Conservation (phyloP, 2,329 filamentous ascomycete species). For the Claviceps sp. region DNA sequence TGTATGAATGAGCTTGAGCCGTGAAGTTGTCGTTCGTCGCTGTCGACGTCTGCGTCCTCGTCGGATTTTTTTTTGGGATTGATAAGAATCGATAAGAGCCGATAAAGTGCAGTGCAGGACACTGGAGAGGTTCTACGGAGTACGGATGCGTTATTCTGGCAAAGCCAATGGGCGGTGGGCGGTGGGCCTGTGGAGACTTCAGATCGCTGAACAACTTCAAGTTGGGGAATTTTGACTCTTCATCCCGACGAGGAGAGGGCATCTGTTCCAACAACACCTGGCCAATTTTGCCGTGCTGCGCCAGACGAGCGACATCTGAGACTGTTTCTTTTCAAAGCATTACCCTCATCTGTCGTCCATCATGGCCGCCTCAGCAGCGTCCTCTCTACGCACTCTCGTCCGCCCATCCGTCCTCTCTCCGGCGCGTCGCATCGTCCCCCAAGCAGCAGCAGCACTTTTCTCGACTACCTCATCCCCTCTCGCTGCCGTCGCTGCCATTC, state of each 20-base stretch:
- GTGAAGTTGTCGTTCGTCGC: no score
- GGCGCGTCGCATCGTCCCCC: slow-evolving; percentile 18
- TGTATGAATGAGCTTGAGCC: no score
- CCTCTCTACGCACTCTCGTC: slow-evolving; percentile 29
- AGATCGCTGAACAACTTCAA: no score
- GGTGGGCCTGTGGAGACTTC: no score
- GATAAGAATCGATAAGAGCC: neutral
- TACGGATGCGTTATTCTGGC: neutral
- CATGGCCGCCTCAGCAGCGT: slow-evolving; percentile 6
- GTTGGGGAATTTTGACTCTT: neutral
- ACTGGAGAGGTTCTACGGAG: no score
- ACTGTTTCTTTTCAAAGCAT: neutral
- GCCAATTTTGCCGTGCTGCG: no score
- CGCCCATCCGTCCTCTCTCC: slow-evolving; percentile 19
- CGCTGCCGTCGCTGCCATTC: slow-evolving; percentile 12
- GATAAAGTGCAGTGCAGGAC: neutral
- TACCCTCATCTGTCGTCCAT: neutral
- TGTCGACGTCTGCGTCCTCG: no score
- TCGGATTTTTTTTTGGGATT: neutral
- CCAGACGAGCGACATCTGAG: neutral
- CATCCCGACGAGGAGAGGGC: neutral
- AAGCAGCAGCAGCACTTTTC: slow-evolving; percentile 22
- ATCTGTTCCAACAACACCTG: neutral
- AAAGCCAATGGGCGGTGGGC: slow-evolving; percentile 4
- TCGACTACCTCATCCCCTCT: slow-evolving; percentile 18